Conservation (phyloP, 306 rosid species). For the Cucumis hystrix region DNA sequence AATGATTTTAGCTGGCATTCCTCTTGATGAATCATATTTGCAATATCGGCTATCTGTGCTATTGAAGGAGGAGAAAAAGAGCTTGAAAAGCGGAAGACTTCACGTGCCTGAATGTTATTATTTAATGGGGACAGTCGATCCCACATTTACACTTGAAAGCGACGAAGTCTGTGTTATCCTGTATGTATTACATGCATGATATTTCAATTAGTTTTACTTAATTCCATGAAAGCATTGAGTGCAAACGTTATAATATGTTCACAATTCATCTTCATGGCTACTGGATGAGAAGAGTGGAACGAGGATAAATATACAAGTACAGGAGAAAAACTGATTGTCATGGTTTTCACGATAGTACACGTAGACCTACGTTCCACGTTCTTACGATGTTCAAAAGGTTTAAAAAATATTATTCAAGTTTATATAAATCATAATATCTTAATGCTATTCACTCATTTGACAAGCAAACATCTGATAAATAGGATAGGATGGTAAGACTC, state of each 20-base stretch:
- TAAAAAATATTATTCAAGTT: background rate
- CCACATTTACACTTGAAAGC: constrained; percentile 33
- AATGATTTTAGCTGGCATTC: constrained; percentile 62
- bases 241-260: background rate
- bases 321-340: background rate
- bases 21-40: constrained; percentile 64
- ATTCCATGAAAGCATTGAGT: background rate
- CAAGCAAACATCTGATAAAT: background rate
- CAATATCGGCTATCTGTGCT: constrained; percentile 28
- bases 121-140: constrained; percentile 82
- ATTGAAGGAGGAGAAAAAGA: constrained; percentile 24
- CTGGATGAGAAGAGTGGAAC: background rate
- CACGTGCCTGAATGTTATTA: constrained; percentile 37
- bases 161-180: constrained; percentile 62
- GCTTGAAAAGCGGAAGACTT: constrained; percentile 40
- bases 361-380: background rate
- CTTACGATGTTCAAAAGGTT: background rate
- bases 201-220: background rate
- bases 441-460: background rate
- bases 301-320: background rate
- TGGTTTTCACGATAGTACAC: background rate
- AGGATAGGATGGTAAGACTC: background rate
- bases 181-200: constrained; percentile 24
- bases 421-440: background rate
- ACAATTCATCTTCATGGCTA: background rate